phyloP scores from a whole-genome alignment of 345 rosid species.

The Rhodomyrtus tomentosa region DNA sequence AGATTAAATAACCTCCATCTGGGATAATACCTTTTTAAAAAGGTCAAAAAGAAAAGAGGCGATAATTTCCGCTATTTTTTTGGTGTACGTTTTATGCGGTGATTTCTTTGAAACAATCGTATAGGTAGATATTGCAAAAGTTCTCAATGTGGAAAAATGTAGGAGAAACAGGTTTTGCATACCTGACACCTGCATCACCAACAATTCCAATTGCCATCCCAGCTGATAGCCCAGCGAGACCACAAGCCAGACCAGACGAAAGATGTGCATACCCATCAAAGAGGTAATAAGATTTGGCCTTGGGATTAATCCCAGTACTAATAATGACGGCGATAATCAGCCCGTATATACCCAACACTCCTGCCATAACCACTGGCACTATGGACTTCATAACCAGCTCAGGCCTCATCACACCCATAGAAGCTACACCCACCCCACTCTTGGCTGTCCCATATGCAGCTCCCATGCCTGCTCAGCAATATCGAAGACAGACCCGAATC shows the following conservation, averaged over 20 bases:
- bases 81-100: not conserved
- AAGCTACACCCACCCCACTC: slow-evolving; percentile 93
- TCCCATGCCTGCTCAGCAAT: slow-evolving; percentile 64
- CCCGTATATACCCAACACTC: slow-evolving; percentile 93
- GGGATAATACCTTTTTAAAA: not conserved
- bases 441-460: slow-evolving; percentile 95
- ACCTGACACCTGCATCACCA: slow-evolving; percentile 98
- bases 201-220: slow-evolving; percentile 98
- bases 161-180: not conserved
- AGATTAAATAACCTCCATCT: not conserved
- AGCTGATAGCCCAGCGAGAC: slow-evolving; percentile 92
- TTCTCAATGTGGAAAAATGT: not conserved
- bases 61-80: not conserved
- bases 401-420: slow-evolving; percentile 97
- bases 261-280: slow-evolving; percentile 93
- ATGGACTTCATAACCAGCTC: slow-evolving; percentile 95
- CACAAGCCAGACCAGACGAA: slow-evolving; percentile 93
- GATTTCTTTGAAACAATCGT: not conserved
- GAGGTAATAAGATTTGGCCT: slow-evolving; percentile 85
- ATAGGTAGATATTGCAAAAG: not conserved
- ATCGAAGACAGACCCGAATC: not conserved
- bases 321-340: slow-evolving; percentile 91
- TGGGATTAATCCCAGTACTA: slow-evolving; percentile 88
- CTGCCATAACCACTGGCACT: slow-evolving; percentile 98
- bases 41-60: not conserved